Evolutionary conservation across 2,329 filamentous ascomycete genomes (phyloP).

Genomic region (Dactylellina parvicollis): DNA sequence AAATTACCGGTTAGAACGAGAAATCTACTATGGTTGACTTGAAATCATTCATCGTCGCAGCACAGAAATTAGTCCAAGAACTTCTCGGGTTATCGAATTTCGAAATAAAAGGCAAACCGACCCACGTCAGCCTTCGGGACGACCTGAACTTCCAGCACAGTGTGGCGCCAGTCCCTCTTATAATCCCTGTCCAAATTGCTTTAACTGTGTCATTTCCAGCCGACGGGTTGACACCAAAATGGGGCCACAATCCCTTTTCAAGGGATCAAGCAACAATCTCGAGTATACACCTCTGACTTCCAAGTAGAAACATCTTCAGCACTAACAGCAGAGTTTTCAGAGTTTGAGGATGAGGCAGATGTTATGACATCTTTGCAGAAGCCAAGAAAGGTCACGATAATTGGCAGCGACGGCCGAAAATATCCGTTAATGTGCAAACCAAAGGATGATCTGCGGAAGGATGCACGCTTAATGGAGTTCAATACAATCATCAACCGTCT

Average conservation of each 20-base stretch:
- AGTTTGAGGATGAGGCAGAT: conserved; percentile 85
- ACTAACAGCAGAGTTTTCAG: conserved; percentile 55
- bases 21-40: conserved; percentile 19
- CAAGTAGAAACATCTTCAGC: background rate
- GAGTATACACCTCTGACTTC: conserved; percentile 59
- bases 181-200: conserved; percentile 86
- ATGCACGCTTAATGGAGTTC: conserved; percentile 99
- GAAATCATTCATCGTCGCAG: conserved; percentile 80
- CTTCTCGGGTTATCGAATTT: conserved; percentile 79
- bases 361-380: conserved; percentile 92
- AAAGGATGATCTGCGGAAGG: conserved; percentile 95
- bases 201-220: conserved; percentile 82
- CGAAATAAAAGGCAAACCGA: conserved; percentile 75
- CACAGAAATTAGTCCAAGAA: conserved; percentile 39
- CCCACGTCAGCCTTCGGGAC: conserved; percentile 77
- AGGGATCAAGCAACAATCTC: conserved; percentile 84
- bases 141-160: conserved; percentile 87
- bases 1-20: conserved; percentile 61
- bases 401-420: conserved; percentile 84
- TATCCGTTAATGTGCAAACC: conserved; percentile 97
- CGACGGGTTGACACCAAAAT: conserved; percentile 75
- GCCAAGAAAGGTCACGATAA: conserved; percentile 85
- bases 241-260: conserved; percentile 83
- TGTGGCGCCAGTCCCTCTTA: conserved; percentile 80
- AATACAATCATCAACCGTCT: conserved; percentile 97